These are phyloP conservation scores for Hanseniaspora meyeri DNA, from an alignment of 805 yeast genomes.

Conservation along the genomic window DNA sequence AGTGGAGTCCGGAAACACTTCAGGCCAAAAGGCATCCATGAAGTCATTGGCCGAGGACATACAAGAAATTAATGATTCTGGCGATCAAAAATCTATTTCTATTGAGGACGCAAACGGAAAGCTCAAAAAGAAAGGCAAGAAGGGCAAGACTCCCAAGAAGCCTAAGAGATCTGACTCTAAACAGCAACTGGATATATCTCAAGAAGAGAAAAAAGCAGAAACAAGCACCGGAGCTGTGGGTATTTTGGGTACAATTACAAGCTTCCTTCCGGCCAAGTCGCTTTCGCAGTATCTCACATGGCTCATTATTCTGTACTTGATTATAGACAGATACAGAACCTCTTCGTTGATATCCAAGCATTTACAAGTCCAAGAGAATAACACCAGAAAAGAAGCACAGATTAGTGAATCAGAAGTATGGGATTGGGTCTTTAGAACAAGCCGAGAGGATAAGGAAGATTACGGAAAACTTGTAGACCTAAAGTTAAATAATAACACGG, in stretches of 20 bases:
- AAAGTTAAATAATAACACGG: background rate
- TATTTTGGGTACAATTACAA: background rate
- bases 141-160: background rate
- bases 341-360: background rate
- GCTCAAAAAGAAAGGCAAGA: background rate
- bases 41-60: conserved; percentile 34
- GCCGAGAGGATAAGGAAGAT: background rate
- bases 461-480: background rate
- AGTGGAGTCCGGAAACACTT: conserved; percentile 61
- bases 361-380: background rate
- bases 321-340: background rate
- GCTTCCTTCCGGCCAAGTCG: background rate
- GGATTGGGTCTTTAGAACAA: conserved; percentile 8
- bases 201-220: background rate
- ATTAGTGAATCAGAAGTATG: conserved; percentile 4
- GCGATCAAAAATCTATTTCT: background rate
- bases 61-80: background rate
- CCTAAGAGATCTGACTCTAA: background rate
- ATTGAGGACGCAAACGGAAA: background rate
- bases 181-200: background rate
- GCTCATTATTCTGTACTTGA: background rate
- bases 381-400: background rate
- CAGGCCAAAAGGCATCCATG: conserved; percentile 58
- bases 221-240: background rate
- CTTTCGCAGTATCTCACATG: background rate